Conservation (phyloP, 805 yeast species). For the Clavispora santaluciae region DNA sequence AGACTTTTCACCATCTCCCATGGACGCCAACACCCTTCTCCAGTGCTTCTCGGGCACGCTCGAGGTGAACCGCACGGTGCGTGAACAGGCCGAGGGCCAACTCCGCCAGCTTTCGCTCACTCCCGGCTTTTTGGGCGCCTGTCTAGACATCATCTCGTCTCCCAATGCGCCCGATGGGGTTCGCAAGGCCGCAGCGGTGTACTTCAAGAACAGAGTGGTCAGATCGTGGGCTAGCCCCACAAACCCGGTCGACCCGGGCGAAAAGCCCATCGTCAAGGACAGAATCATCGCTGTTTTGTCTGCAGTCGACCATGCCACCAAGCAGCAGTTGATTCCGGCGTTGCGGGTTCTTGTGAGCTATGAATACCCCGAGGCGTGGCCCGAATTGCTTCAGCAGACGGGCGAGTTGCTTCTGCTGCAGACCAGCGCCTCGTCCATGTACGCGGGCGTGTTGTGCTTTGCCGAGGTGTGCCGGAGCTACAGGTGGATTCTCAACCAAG, state of each 20-base stretch:
- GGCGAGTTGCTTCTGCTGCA: slow-evolving; percentile 29
- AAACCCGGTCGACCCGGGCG: slow-evolving; percentile 54
- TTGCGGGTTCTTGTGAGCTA: slow-evolving; percentile 34
- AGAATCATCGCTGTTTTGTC: slow-evolving; percentile 63
- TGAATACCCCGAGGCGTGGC: slow-evolving; percentile 37
- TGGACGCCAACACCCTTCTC: slow-evolving; percentile 68
- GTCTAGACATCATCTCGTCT: slow-evolving; percentile 67
- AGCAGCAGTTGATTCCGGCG: slow-evolving; percentile 37
- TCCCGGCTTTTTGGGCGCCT: slow-evolving; percentile 77
- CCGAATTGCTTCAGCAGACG: slow-evolving; percentile 26
- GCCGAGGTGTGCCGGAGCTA: slow-evolving; percentile 65
- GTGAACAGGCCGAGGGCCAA: slow-evolving; percentile 67
- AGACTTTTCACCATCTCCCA: slow-evolving; percentile 17
- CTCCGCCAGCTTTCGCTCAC: slow-evolving; percentile 51
- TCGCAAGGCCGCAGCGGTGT: slow-evolving; percentile 73
- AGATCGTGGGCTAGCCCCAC: slow-evolving; percentile 49
- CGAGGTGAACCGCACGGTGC: slow-evolving; percentile 54
- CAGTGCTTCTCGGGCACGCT: slow-evolving; percentile 78
- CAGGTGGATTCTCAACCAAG: slow-evolving; percentile 62
- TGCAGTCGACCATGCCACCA: slow-evolving; percentile 24
- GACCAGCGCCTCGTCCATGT: slow-evolving; percentile 28
- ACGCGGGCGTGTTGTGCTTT: slow-evolving; percentile 68
- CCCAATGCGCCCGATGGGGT: slow-evolving; percentile 38
- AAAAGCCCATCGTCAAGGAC: slow-evolving; percentile 68
- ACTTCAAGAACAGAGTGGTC: slow-evolving; percentile 69